phyloP scores from a whole-genome alignment of 2,329 filamentous ascomycete species.

The Colletotrichum trifolii region DNA sequence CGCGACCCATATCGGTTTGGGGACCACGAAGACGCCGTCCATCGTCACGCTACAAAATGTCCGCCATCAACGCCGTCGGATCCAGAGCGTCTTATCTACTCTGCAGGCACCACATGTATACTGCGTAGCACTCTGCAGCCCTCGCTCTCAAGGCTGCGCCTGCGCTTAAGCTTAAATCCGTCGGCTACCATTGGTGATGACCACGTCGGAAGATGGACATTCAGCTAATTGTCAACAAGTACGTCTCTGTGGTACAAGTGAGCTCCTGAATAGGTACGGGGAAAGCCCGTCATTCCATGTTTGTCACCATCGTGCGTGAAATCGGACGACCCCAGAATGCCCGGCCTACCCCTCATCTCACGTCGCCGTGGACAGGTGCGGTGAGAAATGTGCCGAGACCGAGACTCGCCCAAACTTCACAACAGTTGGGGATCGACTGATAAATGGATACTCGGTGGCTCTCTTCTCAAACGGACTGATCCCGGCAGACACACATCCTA shows the following conservation, averaged over 20 bases:
- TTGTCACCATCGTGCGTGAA: not conserved
- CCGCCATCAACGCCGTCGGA: no score
- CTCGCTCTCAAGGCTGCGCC: no score
- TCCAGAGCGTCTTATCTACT: no score
- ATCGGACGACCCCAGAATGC: slow-evolving; percentile 21
- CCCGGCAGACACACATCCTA: not conserved
- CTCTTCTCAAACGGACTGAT: not conserved
- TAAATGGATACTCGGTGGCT: slow-evolving; percentile 3
- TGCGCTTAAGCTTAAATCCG: no score
- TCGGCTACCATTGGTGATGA: no score
- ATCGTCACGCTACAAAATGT: no score
- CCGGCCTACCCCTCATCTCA: slow-evolving; percentile 6
- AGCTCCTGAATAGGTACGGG: not conserved
- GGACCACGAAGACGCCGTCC: no score
- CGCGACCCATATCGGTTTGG: no score
- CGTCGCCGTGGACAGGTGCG: not conserved
- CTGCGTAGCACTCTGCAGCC: no score
- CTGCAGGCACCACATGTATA: no score
- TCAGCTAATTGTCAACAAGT: no score
- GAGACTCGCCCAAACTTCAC: slow-evolving; percentile 22
- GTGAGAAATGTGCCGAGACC: slow-evolving; percentile 2
- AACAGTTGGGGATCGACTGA: slow-evolving; percentile 20
- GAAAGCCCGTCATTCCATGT: slow-evolving; percentile 6
- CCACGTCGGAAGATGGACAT: not conserved
- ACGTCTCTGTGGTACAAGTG: no score